Evolutionary conservation across 2,329 filamentous ascomycete genomes (phyloP).

Genomic region (Penicillium sp.): DNA sequence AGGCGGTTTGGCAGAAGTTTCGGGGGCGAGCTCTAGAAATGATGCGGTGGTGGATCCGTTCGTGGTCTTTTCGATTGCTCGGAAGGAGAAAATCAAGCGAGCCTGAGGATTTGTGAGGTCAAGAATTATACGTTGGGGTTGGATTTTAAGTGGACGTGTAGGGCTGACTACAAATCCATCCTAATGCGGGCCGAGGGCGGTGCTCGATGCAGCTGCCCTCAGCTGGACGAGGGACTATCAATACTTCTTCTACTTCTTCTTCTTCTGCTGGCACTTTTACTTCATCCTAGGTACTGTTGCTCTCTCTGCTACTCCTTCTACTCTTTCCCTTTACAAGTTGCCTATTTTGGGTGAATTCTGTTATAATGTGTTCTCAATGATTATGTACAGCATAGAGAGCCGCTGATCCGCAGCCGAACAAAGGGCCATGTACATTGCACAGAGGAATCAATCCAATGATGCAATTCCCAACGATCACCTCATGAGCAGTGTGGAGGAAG

Average conservation of each 20-base stretch:
- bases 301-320: too few relatives aligned
- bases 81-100: background rate
- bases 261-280: too few relatives aligned
- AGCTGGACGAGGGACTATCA: background rate
- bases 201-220: constrained; percentile 11
- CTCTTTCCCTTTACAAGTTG: too few relatives aligned
- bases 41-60: background rate
- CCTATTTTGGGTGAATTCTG: constrained; percentile 21
- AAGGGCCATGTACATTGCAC: constrained; percentile 36
- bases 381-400: constrained; percentile 36
- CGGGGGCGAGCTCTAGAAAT: background rate
- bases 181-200: constrained; percentile 15
- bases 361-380: constrained; percentile 20
- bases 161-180: constrained; percentile 19
- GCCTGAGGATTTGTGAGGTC: background rate
- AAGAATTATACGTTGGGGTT: background rate
- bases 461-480: constrained; percentile 5
- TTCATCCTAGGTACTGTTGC: too few relatives aligned
- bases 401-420: constrained; percentile 26
- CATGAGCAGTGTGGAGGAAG: constrained; percentile 8
- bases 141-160: background rate
- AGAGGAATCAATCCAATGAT: constrained; percentile 23
- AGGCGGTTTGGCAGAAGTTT: constrained; percentile 7
- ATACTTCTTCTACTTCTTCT: background rate
- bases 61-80: background rate